Conservation (phyloP, 2,329 filamentous ascomycete species). For the Hypoxylon sp. region DNA sequence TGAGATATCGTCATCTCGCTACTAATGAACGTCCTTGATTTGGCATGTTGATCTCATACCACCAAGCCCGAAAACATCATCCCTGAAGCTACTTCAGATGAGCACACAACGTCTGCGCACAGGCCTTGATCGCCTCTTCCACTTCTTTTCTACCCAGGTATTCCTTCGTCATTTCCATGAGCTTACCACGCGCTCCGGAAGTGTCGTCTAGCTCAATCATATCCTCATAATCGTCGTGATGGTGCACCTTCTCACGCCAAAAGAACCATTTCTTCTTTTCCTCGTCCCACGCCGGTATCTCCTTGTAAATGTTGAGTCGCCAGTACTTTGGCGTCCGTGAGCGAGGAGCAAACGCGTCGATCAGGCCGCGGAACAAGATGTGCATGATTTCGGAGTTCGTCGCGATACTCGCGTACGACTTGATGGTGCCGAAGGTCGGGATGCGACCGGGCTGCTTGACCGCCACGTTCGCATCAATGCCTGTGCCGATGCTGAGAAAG, state of each 20-base stretch:
- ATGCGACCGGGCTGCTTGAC: neutral
- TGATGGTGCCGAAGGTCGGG: neutral
- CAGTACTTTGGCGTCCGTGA: neutral
- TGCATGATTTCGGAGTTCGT: neutral
- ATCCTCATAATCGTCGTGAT: neutral
- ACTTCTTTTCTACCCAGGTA: neutral
- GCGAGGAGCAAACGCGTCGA: neutral
- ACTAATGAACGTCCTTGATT: neutral
- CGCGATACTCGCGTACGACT: neutral
- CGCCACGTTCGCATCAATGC: neutral
- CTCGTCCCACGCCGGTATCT: neutral
- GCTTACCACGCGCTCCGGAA: neutral
- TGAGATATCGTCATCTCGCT: neutral
- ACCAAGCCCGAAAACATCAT: neutral
- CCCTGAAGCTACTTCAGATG: neutral
- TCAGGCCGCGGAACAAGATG: conserved; percentile 1
- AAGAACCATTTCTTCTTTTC: neutral
- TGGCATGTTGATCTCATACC: neutral
- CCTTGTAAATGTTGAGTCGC: neutral
- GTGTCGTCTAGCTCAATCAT: neutral
- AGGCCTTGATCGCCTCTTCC: conserved; percentile 1
- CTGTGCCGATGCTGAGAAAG: conserved; percentile 2
- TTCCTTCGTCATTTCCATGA: conserved; percentile 2
- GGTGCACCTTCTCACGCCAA: neutral
- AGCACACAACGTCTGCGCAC: neutral